These are phyloP conservation scores for Waltiozyma sp. DNA, from an alignment of 1,139 yeast species.

Conservation along the genomic window DNA sequence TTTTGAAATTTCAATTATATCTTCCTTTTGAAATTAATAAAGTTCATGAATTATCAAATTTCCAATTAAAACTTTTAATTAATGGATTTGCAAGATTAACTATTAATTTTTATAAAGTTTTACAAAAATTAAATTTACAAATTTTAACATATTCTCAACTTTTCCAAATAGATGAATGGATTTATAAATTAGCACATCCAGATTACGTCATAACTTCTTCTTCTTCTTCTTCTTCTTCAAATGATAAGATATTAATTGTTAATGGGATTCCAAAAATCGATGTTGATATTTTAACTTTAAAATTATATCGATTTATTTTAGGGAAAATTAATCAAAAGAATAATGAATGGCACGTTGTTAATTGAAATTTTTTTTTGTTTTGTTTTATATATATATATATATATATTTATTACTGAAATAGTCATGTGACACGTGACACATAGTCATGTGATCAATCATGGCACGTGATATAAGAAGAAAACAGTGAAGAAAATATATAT, in stretches of 20 bases:
- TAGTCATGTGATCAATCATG: no score
- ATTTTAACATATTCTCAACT: slow-evolving; percentile 6
- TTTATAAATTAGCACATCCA: slow-evolving; percentile 14
- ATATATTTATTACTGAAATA: no score
- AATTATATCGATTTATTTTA: slow-evolving; percentile 1
- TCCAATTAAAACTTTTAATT: slow-evolving; percentile 6
- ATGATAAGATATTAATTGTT: neutral
- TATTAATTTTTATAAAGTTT: slow-evolving; percentile 5
- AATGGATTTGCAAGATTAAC: slow-evolving; percentile 9
- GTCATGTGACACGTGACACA: no score
- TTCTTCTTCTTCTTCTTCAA: neutral
- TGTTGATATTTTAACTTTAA: slow-evolving; percentile 1
- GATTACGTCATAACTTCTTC: slow-evolving; percentile 4
- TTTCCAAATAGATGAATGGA: slow-evolving; percentile 13
- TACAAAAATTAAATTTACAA: slow-evolving; percentile 5
- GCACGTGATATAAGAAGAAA: no score
- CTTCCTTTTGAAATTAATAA: slow-evolving; percentile 2
- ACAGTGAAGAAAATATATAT: no score
- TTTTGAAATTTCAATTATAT: slow-evolving; percentile 4
- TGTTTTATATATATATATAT: no score
- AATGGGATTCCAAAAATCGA: slow-evolving; percentile 1
- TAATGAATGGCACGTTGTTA: slow-evolving; percentile 18
- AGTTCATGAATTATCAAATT: slow-evolving; percentile 8
- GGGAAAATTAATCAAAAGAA: slow-evolving; percentile 7
- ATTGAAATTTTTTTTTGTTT: slow-evolving; percentile 5